A percentile compares a stretch with the other conserved stretches of the same genome.
phyloP scores from a whole-genome alignment of 2,329 filamentous ascomycete genomes.

The Zasmidium citrigriseum region DNA sequence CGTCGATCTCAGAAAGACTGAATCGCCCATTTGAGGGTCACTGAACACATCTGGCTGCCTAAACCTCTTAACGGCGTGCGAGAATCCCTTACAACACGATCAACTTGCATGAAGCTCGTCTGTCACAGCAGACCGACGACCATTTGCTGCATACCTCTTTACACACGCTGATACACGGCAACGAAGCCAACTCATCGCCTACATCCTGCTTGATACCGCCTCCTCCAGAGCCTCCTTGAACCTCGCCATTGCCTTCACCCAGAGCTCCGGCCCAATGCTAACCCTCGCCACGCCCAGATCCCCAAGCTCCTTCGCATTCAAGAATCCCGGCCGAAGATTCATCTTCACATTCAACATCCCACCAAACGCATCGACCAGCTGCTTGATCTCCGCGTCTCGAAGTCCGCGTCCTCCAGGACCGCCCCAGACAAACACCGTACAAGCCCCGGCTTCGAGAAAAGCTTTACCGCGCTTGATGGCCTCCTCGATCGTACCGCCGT shows the following conservation, averaged over 20 bases:
- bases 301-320: constrained; percentile 36
- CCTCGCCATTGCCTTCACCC: constrained; percentile 15
- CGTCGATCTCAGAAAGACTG: too few species aligned
- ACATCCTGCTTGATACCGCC: background rate
- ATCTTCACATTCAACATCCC: constrained; percentile 54
- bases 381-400: constrained; percentile 48
- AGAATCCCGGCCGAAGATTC: constrained; percentile 37
- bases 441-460: constrained; percentile 61
- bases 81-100: too few species aligned
- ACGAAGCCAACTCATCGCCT: too few species aligned
- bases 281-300: constrained; percentile 58
- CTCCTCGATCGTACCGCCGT: constrained; percentile 46
- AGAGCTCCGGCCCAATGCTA: constrained; percentile 52
- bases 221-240: constrained; percentile 8
- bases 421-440: constrained; percentile 64
- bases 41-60: too few species aligned
- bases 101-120: too few species aligned
- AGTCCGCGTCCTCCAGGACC: constrained; percentile 46
- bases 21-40: too few species aligned
- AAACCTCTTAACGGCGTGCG: too few species aligned
- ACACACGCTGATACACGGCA: too few species aligned
- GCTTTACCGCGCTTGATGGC: constrained; percentile 56
- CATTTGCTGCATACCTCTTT: too few species aligned
- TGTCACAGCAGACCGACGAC: too few species aligned
- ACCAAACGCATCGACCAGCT: constrained; percentile 50